Percentiles rank a stretch among this genome's conserved stretches.
Conservation (phyloP, 2,329 filamentous ascomycete species). For the Xenoacremonium recifei region DNA sequence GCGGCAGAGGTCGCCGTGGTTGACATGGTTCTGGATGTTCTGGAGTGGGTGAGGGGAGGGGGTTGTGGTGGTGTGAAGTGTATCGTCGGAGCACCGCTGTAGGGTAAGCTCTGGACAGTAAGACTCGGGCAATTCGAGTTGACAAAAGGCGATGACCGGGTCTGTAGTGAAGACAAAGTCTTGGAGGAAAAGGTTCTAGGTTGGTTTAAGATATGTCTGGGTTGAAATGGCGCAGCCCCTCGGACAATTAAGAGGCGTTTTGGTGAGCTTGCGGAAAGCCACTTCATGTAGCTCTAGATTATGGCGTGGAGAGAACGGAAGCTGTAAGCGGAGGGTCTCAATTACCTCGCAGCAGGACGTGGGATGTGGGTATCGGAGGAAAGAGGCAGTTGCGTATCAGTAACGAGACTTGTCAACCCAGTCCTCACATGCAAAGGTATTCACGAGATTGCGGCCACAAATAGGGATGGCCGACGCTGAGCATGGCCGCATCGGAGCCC, state of each 20-base stretch:
- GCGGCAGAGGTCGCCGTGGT: slow-evolving; percentile 28
- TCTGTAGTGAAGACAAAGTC: background rate
- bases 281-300: slow-evolving; percentile 11
- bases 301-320: background rate
- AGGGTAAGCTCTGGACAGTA: background rate
- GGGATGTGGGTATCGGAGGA: too few relatives aligned
- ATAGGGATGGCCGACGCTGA: background rate
- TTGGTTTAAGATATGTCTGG: background rate
- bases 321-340: too few relatives aligned
- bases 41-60: background rate
- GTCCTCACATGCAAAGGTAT: too few relatives aligned
- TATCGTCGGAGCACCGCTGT: background rate
- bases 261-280: slow-evolving; percentile 13
- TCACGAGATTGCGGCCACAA: too few relatives aligned
- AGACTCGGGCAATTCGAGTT: background rate
- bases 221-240: slow-evolving; percentile 7
- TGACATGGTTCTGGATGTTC: slow-evolving; percentile 36
- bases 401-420: too few relatives aligned
- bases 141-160: background rate
- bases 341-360: too few relatives aligned
- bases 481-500: background rate
- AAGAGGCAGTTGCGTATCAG: too few relatives aligned
- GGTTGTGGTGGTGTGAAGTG: background rate
- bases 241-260: slow-evolving; percentile 4
- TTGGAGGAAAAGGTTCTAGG: background rate